Evolutionary conservation across 768 basidiomycete species (phyloP).

Genomic region (Podaxis carcinomalis): DNA sequence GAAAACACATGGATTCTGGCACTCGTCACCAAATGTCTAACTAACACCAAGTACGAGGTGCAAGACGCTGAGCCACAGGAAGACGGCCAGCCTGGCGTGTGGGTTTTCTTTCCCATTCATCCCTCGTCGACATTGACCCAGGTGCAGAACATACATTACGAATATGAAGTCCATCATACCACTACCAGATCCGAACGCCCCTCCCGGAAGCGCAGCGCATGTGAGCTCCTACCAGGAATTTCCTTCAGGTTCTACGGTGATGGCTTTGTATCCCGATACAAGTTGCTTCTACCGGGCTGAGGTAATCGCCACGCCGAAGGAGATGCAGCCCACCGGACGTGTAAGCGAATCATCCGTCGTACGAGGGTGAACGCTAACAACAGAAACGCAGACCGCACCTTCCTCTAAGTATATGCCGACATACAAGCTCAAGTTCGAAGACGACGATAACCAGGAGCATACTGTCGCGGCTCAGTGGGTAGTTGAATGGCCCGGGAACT

Average conservation of each 20-base stretch:
- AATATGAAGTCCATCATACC: slow-evolving; percentile 72
- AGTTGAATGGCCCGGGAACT: slow-evolving; percentile 63
- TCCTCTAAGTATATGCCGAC: slow-evolving; percentile 47
- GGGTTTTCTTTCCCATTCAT: slow-evolving; percentile 15
- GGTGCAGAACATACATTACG: slow-evolving; percentile 41
- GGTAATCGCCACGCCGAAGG: slow-evolving; percentile 64
- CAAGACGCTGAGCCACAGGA: slow-evolving; percentile 84
- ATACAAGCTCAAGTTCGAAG: slow-evolving; percentile 85
- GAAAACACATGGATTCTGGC: slow-evolving; percentile 77
- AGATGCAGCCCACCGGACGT: slow-evolving; percentile 31
- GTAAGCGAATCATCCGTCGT: slow-evolving; percentile 19
- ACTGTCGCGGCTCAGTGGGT: slow-evolving; percentile 74
- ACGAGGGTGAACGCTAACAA: background rate
- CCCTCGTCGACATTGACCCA: slow-evolving; percentile 8
- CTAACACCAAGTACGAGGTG: slow-evolving; percentile 80
- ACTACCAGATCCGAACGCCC: slow-evolving; percentile 67
- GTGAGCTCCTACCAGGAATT: slow-evolving; percentile 71
- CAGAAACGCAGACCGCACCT: slow-evolving; percentile 21
- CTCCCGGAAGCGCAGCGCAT: slow-evolving; percentile 55
- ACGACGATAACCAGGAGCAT: slow-evolving; percentile 83
- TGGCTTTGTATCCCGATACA: slow-evolving; percentile 89
- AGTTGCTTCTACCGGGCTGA: slow-evolving; percentile 89
- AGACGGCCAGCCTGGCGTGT: slow-evolving; percentile 68
- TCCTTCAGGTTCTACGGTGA: slow-evolving; percentile 63
- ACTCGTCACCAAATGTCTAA: slow-evolving; percentile 64